Conservation (phyloP, 1,284 basidiomycete genomes). For the Gastroboletus turbinatus region DNA sequence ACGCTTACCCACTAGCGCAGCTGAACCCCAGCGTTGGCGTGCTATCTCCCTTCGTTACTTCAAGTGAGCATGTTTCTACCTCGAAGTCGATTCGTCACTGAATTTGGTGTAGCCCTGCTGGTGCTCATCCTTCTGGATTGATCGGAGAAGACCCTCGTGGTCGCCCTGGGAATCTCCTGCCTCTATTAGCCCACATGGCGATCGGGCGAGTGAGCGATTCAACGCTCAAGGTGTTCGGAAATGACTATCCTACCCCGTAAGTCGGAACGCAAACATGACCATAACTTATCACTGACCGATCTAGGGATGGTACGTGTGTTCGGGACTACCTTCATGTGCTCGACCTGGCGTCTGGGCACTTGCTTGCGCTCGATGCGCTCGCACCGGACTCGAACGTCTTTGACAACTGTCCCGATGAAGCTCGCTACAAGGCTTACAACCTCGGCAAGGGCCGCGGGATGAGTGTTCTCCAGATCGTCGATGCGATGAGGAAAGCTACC, state of each 20-base stretch:
- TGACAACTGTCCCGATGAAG: conserved; percentile 50
- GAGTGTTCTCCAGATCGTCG: conserved; percentile 92
- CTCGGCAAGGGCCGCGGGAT: conserved; percentile 92
- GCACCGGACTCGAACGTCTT: conserved; percentile 58
- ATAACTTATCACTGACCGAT: conserved; percentile 10
- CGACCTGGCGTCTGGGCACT: conserved; percentile 92
- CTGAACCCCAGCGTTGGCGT: conserved; percentile 73
- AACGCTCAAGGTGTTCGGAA: conserved; percentile 91
- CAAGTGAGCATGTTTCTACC: conserved; percentile 62
- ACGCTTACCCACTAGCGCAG: conserved; percentile 35
- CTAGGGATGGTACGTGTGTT: conserved; percentile 92
- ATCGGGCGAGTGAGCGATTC: conserved; percentile 83
- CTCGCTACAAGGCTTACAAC: conserved; percentile 91
- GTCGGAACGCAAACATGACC: conserved; percentile 25
- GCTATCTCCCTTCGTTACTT: conserved; percentile 92
- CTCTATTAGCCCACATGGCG: conserved; percentile 94
- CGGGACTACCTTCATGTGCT: conserved; percentile 98
- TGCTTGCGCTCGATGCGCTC: conserved; percentile 89
- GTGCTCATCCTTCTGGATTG: conserved; percentile 92
- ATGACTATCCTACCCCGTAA: conserved; percentile 94
- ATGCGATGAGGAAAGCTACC: conserved; percentile 92
- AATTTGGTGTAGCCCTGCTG: conserved; percentile 71
- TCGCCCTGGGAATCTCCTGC: conserved; percentile 93
- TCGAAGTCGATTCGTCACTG: neutral
- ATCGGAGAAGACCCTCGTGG: conserved; percentile 97